These are phyloP conservation scores for Silene uniflora DNA, from an alignment of 148 eudicot genomes.

Conservation along the genomic window DNA sequence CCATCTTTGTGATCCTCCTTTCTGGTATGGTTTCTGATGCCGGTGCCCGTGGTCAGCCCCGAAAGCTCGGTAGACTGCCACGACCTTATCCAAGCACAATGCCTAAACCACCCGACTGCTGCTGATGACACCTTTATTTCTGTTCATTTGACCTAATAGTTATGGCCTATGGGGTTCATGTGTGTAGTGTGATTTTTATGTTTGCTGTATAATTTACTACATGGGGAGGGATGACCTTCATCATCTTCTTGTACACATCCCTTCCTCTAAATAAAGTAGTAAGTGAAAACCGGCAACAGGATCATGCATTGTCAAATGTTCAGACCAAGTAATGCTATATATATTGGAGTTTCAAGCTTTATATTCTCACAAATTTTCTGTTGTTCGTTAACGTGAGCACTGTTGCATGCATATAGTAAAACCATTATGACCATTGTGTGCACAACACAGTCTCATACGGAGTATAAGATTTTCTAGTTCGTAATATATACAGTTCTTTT, in stretches of 20 bases:
- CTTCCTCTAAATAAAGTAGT: background rate
- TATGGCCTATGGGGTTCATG: background rate
- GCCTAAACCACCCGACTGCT: conserved; percentile 10
- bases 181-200: background rate
- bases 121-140: background rate
- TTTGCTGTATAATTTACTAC: background rate
- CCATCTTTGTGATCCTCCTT: conserved; percentile 3
- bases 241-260: background rate
- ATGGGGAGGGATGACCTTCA: background rate
- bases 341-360: background rate
- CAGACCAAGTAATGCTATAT: background rate
- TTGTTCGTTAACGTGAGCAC: background rate
- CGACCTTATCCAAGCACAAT: background rate
- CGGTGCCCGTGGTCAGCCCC: background rate
- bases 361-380: background rate
- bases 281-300: background rate
- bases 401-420: background rate
- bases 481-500: too few species aligned
- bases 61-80: background rate
- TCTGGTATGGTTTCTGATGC: conserved; percentile 8
- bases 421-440: background rate
- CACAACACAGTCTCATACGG: too few species aligned
- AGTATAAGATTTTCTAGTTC: too few species aligned
- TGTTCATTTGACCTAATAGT: conserved; percentile 8
- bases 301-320: conserved; percentile 5